phyloP scores from a whole-genome alignment of 1,284 basidiomycete genomes.

The Cryptococcus hybrid region DNA sequence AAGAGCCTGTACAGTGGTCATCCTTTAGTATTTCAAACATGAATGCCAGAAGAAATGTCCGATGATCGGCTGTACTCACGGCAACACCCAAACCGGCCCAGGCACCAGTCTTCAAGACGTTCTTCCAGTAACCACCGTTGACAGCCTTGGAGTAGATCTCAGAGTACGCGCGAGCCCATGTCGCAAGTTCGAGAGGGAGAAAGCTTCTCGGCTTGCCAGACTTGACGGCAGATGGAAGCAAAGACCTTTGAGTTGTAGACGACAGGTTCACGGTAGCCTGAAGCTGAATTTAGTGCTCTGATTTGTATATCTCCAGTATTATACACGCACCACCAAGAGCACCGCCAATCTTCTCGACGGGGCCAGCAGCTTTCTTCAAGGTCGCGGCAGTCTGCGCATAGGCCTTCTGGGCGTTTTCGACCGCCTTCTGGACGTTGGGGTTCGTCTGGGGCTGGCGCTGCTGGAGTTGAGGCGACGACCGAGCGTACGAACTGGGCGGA shows the following conservation, averaged over 20 bases:
- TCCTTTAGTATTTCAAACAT: not conserved
- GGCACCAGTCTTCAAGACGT: constrained; percentile 68
- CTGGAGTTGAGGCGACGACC: constrained; percentile 29
- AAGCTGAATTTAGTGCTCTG: not conserved
- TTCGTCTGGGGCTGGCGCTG: constrained; percentile 27
- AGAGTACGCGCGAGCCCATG: constrained; percentile 68
- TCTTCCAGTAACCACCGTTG: constrained; percentile 68
- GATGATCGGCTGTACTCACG: constrained; percentile 59
- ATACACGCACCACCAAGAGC: constrained; percentile 45
- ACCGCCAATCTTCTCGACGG: constrained; percentile 43
- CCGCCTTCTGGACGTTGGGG: constrained; percentile 45
- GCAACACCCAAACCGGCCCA: constrained; percentile 78
- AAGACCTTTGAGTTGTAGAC: constrained; percentile 81
- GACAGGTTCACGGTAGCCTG: constrained; percentile 80
- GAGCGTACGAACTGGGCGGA: constrained; percentile 14
- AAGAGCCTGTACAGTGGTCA: constrained; percentile 44
- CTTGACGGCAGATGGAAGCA: constrained; percentile 80
- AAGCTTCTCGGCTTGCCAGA: constrained; percentile 85
- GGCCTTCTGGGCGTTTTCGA: constrained; percentile 40
- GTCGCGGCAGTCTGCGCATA: constrained; percentile 33
- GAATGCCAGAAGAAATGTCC: not conserved
- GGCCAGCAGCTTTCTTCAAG: constrained; percentile 46
- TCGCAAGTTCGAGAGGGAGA: constrained; percentile 68
- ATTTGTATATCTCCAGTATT: not conserved
- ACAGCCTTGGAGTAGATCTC: constrained; percentile 68